Evolutionary conservation across 2,329 filamentous ascomycete species (phyloP).

Genomic region (Aureobasidium subglaciale): DNA sequence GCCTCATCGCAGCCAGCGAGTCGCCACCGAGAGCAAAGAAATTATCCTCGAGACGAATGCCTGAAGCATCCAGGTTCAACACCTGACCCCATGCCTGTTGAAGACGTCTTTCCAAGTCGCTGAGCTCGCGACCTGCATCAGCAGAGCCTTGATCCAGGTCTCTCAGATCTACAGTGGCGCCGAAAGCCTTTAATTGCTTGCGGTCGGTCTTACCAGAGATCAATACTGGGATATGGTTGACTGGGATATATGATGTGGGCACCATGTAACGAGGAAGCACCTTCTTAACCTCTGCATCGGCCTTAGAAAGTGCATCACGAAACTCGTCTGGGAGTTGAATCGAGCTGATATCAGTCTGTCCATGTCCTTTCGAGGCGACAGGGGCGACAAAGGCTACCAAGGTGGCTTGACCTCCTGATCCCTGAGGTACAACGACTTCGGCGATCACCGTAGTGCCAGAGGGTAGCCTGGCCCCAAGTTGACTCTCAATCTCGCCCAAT

Average conservation of each 20-base stretch:
- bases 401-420: slow-evolving; percentile 14
- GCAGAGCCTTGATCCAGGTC: slow-evolving; percentile 16
- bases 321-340: slow-evolving; percentile 18
- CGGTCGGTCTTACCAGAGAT: slow-evolving; percentile 38
- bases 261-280: slow-evolving; percentile 32
- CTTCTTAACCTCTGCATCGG: slow-evolving; percentile 19
- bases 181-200: slow-evolving; percentile 20
- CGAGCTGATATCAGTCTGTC: slow-evolving; percentile 1
- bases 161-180: slow-evolving; percentile 16
- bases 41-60: slow-evolving; percentile 32
- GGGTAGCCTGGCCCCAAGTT: slow-evolving; percentile 29
- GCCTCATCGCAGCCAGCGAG: slow-evolving; percentile 39
- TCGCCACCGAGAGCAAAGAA: slow-evolving; percentile 43
- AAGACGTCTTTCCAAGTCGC: slow-evolving; percentile 15
- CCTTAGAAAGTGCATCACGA: slow-evolving; percentile 20
- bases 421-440: slow-evolving; percentile 39
- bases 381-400: slow-evolving; percentile 18
- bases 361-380: background rate
- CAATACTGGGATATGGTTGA: slow-evolving; percentile 37
- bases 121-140: slow-evolving; percentile 34
- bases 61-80: slow-evolving; percentile 6
- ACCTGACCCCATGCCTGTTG: slow-evolving; percentile 10
- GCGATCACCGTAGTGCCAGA: slow-evolving; percentile 37
- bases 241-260: slow-evolving; percentile 37
- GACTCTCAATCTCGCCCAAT: slow-evolving; percentile 46